These are phyloP conservation scores for Zygotorulaspora florentina DNA, from an alignment of 805 yeast species.

Conservation along the genomic window DNA sequence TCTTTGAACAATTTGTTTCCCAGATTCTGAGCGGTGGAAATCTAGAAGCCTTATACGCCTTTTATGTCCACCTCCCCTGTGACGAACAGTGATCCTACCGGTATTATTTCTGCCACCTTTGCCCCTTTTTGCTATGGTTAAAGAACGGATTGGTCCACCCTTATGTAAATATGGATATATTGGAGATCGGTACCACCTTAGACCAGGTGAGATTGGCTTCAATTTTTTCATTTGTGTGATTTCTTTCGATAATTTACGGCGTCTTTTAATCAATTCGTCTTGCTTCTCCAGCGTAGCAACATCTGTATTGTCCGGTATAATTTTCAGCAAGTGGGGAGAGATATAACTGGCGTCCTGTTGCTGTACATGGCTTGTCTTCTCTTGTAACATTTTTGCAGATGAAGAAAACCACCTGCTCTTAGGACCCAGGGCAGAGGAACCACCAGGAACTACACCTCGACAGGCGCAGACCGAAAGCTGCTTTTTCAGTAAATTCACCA, in stretches of 20 bases:
- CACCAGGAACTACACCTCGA: background rate
- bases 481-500: slow-evolving; percentile 4
- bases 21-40: slow-evolving; percentile 59
- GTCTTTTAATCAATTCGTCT: slow-evolving; percentile 66
- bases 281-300: slow-evolving; percentile 74
- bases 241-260: slow-evolving; percentile 66
- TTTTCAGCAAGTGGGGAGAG: slow-evolving; percentile 32
- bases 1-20: slow-evolving; percentile 74
- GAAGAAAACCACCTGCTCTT: slow-evolving; percentile 7
- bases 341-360: slow-evolving; percentile 9
- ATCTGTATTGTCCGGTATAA: slow-evolving; percentile 43
- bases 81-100: slow-evolving; percentile 87
- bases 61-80: slow-evolving; percentile 95
- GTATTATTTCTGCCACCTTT: slow-evolving; percentile 86
- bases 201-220: slow-evolving; percentile 81
- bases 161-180: slow-evolving; percentile 81
- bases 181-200: slow-evolving; percentile 85
- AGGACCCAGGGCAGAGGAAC: slow-evolving; percentile 1
- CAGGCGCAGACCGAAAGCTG: background rate
- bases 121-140: slow-evolving; percentile 68
- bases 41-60: slow-evolving; percentile 83
- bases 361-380: background rate
- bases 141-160: slow-evolving; percentile 72
- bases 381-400: slow-evolving; percentile 9
- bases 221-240: slow-evolving; percentile 66